These are phyloP conservation scores for Chamaecrista fasciculata DNA, from an alignment of 306 rosid genomes.

Conservation along the genomic window DNA sequence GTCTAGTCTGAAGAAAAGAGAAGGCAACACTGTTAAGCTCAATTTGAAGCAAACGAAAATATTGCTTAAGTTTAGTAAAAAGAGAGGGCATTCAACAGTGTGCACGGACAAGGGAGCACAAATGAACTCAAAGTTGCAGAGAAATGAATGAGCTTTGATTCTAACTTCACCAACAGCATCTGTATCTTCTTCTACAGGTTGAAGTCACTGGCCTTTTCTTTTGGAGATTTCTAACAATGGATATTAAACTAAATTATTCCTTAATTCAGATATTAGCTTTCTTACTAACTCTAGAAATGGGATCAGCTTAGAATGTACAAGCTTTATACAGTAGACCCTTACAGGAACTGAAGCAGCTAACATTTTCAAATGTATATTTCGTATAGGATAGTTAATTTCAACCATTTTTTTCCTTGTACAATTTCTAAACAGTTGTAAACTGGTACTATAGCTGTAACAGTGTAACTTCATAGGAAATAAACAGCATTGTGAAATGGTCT, in stretches of 20 bases:
- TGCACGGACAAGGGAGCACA: background rate
- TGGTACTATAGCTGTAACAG: background rate
- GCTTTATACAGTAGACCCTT: background rate
- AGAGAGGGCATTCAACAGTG: background rate
- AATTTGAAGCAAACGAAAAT: background rate
- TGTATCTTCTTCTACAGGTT: background rate
- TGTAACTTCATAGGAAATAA: background rate
- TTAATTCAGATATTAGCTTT: background rate
- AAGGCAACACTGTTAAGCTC: conserved; percentile 12
- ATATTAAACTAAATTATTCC: background rate
- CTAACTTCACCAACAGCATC: background rate
- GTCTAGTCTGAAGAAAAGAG: background rate
- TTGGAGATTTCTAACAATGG: background rate
- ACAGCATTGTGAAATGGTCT: background rate
- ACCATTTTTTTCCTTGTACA: too few relatives aligned
- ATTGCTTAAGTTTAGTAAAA: conserved; percentile 7
- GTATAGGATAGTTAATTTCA: background rate
- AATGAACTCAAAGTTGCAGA: background rate
- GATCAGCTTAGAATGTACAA: background rate
- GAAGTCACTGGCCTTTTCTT: background rate
- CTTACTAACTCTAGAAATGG: background rate
- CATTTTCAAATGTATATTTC: background rate
- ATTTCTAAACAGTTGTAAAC: background rate
- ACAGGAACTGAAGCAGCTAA: background rate
- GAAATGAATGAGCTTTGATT: background rate